phyloP scores from a whole-genome alignment of 2,329 filamentous ascomycete genomes.

The Exophiala sideris region DNA sequence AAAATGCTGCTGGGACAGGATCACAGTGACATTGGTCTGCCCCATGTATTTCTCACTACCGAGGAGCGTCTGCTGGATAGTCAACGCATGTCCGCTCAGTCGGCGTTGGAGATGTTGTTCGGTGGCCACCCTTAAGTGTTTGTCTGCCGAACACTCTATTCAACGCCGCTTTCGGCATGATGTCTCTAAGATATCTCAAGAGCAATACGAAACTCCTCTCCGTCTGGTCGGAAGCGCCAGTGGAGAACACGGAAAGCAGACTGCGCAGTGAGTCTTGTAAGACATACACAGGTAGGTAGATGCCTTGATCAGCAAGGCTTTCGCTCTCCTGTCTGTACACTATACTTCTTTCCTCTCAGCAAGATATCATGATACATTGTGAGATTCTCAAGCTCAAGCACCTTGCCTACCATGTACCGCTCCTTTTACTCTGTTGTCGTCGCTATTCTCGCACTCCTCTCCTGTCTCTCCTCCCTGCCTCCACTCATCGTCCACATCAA shows the following conservation, averaged over 20 bases:
- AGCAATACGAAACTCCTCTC: neutral
- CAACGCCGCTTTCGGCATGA: conserved; percentile 20
- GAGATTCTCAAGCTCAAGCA: neutral
- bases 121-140: neutral
- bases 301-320: no score
- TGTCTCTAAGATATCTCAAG: conserved; percentile 17
- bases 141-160: conserved; percentile 7
- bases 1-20: conserved; percentile 19
- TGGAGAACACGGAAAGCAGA: conserved; percentile 1
- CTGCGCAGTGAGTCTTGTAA: neutral
- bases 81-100: conserved; percentile 1
- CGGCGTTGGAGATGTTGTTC: neutral
- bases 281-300: no score
- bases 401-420: conserved; percentile 3
- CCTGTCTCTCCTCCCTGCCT: conserved; percentile 32
- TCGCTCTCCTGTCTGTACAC: neutral
- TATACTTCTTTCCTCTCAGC: neutral
- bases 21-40: conserved; percentile 2
- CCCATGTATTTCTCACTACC: conserved; percentile 3
- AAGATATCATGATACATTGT: neutral
- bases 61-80: conserved; percentile 3
- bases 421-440: conserved; percentile 7
- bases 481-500: conserved; percentile 60
- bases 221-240: neutral
- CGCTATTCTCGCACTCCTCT: conserved; percentile 12